Evolutionary conservation across 306 rosid genomes (phyloP).

Genomic region (Acacia crassicarpa): DNA sequence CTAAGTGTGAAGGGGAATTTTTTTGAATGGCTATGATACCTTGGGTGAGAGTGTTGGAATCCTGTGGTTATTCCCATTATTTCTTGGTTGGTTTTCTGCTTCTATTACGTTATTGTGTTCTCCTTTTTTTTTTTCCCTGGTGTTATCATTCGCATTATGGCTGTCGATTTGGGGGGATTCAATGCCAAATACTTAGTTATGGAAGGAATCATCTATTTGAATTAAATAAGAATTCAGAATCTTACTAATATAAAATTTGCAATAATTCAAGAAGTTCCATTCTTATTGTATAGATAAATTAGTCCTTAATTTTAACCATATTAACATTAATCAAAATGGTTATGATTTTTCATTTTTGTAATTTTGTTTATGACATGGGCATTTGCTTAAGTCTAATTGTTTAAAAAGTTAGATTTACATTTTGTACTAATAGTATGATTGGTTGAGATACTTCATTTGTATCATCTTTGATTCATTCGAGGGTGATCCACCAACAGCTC

Average conservation of each 20-base stretch:
- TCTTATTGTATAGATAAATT: background rate
- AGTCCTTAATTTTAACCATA: background rate
- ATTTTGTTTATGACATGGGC: slow-evolving; percentile 23
- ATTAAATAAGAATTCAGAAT: too few relatives aligned
- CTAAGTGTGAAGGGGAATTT: too few relatives aligned
- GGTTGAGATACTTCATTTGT: slow-evolving; percentile 4
- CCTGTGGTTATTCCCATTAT: background rate
- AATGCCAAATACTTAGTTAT: background rate
- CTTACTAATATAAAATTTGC: background rate
- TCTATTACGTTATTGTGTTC: too few relatives aligned
- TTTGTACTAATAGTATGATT: slow-evolving; percentile 4
- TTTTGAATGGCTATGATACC: background rate
- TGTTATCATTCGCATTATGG: too few relatives aligned
- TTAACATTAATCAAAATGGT: slow-evolving; percentile 11
- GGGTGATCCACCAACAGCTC: background rate
- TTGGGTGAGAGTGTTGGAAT: background rate
- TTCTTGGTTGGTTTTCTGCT: too few relatives aligned
- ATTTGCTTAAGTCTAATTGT: background rate
- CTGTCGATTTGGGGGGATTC: background rate
- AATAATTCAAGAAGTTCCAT: background rate
- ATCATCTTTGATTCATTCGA: background rate
- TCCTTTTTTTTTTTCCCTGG: too few relatives aligned
- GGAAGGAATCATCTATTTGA: background rate
- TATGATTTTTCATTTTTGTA: background rate
- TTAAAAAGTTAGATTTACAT: background rate